These are phyloP conservation scores for Furculomyces boomerangus DNA, from an alignment of 371 early-diverging fungal species.

Conservation along the genomic window DNA sequence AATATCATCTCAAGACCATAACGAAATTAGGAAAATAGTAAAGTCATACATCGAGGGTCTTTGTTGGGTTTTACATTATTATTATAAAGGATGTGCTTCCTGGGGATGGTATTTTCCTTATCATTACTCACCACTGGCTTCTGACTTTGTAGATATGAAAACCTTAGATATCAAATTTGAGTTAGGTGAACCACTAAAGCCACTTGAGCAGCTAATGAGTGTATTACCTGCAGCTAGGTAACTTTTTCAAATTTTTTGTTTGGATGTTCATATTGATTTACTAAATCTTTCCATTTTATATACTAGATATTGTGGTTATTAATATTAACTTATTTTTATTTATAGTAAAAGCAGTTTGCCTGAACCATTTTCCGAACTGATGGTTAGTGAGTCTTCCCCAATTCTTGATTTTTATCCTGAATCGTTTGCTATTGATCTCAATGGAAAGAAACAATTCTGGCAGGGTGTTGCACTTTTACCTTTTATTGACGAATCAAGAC, in stretches of 20 bases:
- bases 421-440: slow-evolving; percentile 85
- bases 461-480: slow-evolving; percentile 92
- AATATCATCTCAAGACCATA: slow-evolving; percentile 41
- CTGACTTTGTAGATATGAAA: slow-evolving; percentile 69
- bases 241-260: neutral
- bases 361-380: slow-evolving; percentile 52
- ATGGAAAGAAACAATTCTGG: slow-evolving; percentile 96
- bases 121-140: slow-evolving; percentile 82
- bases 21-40: slow-evolving; percentile 37
- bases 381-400: slow-evolving; percentile 60
- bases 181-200: slow-evolving; percentile 68
- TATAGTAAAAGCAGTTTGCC: slow-evolving; percentile 32
- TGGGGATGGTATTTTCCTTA: slow-evolving; percentile 99
- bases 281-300: neutral
- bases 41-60: slow-evolving; percentile 91
- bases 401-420: slow-evolving; percentile 92
- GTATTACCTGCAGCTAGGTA: slow-evolving; percentile 78
- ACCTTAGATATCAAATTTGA: slow-evolving; percentile 57
- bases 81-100: slow-evolving; percentile 83
- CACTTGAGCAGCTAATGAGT: slow-evolving; percentile 96
- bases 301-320: neutral
- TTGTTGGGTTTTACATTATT: slow-evolving; percentile 96
- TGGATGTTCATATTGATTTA: neutral
- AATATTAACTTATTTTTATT: neutral
- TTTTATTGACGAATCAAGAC: slow-evolving; percentile 71